Percentiles rank a stretch among this genome's conserved stretches.
Evolutionary conservation across 257 asterid genomes (phyloP).

Genomic region (Plantago major): DNA sequence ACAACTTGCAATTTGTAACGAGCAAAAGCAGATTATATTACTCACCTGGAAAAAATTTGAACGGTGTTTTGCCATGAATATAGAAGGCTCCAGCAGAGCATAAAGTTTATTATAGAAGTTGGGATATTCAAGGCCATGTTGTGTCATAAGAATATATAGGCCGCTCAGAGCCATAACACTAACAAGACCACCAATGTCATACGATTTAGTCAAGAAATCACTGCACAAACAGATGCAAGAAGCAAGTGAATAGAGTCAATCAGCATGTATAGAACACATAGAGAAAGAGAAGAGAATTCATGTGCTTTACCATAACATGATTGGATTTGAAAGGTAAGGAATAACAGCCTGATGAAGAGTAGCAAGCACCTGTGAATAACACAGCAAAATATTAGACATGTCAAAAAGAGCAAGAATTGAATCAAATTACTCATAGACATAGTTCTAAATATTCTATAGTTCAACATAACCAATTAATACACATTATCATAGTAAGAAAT

Average conservation of each 20-base stretch:
- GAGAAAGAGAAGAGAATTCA: neutral
- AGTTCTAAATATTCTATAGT: neutral
- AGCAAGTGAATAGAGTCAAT: conserved; percentile 7
- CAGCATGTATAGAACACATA: neutral
- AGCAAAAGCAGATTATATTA: neutral
- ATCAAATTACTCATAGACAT: conserved; percentile 8
- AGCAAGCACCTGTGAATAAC: conserved; percentile 65
- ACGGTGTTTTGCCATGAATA: conserved; percentile 84
- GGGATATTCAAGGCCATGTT: conserved; percentile 92
- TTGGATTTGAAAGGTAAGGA: conserved; percentile 77
- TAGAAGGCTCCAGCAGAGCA: conserved; percentile 78
- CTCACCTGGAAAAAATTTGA: conserved; percentile 81
- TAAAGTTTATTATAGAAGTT: conserved; percentile 87
- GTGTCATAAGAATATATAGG: conserved; percentile 81
- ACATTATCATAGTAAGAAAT: too few species aligned
- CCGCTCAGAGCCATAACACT: conserved; percentile 98
- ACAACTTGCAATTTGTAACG: neutral
- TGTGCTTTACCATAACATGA: conserved; percentile 65
- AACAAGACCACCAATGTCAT: conserved; percentile 92
- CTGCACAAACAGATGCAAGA: conserved; percentile 37
- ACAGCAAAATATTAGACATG: neutral
- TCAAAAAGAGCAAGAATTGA: neutral
- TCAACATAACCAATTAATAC: too few species aligned
- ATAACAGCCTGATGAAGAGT: conserved; percentile 70
- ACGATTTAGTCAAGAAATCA: conserved; percentile 91